A percentile compares a stretch with the other conserved stretches of the same genome.
Conservation (phyloP, 805 yeast genomes). For the Sugiyamaella marilandica region DNA sequence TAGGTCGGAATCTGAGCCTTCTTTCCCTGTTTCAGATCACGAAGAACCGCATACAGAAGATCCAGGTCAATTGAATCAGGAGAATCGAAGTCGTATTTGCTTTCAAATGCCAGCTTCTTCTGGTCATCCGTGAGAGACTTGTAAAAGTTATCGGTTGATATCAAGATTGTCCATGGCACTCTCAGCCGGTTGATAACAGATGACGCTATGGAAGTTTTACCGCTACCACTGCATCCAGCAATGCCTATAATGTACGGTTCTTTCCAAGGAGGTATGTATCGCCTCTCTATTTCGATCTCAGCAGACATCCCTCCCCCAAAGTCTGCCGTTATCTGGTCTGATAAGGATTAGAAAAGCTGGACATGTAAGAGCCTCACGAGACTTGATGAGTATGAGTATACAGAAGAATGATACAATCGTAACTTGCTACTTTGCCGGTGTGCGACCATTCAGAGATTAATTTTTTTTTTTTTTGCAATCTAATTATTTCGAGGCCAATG, state of each 20-base stretch:
- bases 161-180: slow-evolving; percentile 87
- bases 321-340: no score
- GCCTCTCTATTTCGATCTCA: slow-evolving; percentile 4
- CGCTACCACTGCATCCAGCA: slow-evolving; percentile 85
- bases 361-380: neutral
- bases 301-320: no score
- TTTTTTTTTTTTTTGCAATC: no score
- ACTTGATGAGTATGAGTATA: neutral
- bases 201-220: slow-evolving; percentile 89
- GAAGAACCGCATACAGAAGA: slow-evolving; percentile 56
- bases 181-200: slow-evolving; percentile 64
- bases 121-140: slow-evolving; percentile 63
- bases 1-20: slow-evolving; percentile 63
- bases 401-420: no score
- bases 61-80: slow-evolving; percentile 86
- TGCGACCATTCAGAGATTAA: no score
- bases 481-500: no score
- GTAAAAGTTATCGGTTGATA: slow-evolving; percentile 90
- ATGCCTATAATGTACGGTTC: slow-evolving; percentile 83
- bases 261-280: slow-evolving; percentile 80
- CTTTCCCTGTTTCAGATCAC: slow-evolving; percentile 62
- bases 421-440: no score
- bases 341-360: no score
- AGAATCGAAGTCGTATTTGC: slow-evolving; percentile 79
- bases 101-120: slow-evolving; percentile 54